phyloP scores from a whole-genome alignment of 139 green algal genomes.

The Pleodorina starrii region DNA sequence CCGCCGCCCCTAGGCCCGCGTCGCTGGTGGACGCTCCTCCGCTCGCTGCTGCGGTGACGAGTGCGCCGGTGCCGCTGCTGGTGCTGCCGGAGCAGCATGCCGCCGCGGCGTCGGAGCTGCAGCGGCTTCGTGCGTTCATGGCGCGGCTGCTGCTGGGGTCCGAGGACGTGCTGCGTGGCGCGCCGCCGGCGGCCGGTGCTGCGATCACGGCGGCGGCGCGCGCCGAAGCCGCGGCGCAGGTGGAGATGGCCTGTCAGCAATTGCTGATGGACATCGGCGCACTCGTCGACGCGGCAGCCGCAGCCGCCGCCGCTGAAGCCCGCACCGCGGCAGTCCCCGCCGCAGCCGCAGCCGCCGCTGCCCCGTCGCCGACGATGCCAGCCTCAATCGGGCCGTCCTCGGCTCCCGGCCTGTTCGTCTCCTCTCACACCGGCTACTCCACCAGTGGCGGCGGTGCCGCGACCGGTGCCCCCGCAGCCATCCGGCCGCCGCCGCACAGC shows the following conservation, averaged over 20 bases:
- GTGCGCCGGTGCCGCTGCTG: conserved; percentile 37
- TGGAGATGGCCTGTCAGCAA: conserved; percentile 45
- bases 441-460: neutral
- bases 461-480: neutral
- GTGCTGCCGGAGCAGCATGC: conserved; percentile 8
- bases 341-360: neutral
- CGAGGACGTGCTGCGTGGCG: neutral
- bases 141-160: neutral
- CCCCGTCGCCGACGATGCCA: neutral
- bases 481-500: neutral
- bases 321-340: neutral
- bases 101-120: conserved; percentile 5
- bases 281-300: conserved; percentile 19
- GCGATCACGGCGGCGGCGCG: neutral
- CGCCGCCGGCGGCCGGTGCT: neutral
- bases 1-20: neutral
- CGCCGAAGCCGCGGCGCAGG: conserved; percentile 11
- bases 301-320: neutral
- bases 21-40: no score
- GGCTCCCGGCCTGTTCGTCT: no score
- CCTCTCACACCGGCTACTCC: neutral
- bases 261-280: conserved; percentile 30
- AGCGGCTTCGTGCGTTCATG: neutral
- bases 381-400: no score
- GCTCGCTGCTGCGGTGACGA: neutral